Evolutionary conservation across 179 eudicot genomes (phyloP).

Genomic region (Silene vulgaris): DNA sequence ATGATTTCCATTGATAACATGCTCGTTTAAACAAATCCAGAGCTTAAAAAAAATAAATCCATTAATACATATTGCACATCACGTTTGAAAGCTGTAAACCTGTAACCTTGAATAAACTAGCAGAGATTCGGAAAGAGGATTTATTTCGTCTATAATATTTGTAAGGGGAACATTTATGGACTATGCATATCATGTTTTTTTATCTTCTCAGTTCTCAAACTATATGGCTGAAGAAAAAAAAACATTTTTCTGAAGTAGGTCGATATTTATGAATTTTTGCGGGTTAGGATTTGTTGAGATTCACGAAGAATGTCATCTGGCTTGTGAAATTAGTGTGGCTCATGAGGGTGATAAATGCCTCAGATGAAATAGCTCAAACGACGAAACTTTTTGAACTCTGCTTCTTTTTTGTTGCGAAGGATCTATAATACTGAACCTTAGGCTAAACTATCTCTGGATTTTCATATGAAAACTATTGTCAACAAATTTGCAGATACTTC

Average conservation of each 20-base stretch:
- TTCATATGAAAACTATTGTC: background rate
- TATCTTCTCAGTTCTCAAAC: too few species aligned
- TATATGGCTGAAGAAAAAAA: too few species aligned
- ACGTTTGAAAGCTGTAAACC: constrained; percentile 1
- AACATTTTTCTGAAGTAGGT: background rate
- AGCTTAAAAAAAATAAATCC: background rate
- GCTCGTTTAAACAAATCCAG: background rate
- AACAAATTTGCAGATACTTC: background rate
- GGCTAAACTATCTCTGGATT: too few species aligned
- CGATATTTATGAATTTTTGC: background rate
- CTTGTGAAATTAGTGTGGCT: background rate
- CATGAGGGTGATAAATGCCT: too few species aligned
- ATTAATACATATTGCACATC: background rate
- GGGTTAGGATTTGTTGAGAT: background rate
- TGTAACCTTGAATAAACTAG: background rate
- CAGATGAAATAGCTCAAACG: too few species aligned
- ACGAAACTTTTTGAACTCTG: too few species aligned
- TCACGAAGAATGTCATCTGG: background rate
- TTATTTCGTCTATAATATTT: background rate
- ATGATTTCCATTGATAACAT: background rate
- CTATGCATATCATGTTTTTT: too few species aligned
- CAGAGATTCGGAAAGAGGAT: background rate
- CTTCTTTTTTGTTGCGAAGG: too few species aligned
- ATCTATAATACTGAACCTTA: too few species aligned
- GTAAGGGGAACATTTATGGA: background rate